These are phyloP conservation scores for Neofusicoccum sp. DNA, from an alignment of 2,329 filamentous ascomycete species.

Conservation along the genomic window DNA sequence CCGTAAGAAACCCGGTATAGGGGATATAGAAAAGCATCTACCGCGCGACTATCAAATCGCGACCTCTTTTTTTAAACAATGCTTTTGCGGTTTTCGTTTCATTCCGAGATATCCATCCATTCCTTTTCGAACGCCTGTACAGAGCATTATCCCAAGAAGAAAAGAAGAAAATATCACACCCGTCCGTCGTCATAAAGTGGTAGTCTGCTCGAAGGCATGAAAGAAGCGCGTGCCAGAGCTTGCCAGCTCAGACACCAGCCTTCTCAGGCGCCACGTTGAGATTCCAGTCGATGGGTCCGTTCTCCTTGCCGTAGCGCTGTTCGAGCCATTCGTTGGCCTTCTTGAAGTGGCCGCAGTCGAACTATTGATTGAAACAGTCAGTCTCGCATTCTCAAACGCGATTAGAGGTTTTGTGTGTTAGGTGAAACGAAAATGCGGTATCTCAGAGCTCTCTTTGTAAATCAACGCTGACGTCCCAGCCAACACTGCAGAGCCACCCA, in stretches of 20 bases:
- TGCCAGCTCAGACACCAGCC: constrained; percentile 32
- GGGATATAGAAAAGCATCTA: too few species aligned
- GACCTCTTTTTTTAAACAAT: too few species aligned
- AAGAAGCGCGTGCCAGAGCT: too few species aligned
- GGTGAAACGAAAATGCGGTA: not conserved
- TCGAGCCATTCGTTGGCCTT: constrained; percentile 83
- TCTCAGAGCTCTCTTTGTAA: constrained; percentile 17
- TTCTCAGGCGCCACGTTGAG: constrained; percentile 49
- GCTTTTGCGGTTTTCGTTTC: too few species aligned
- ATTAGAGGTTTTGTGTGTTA: constrained; percentile 34
- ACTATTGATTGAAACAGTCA: constrained; percentile 36
- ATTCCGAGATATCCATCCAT: too few species aligned
- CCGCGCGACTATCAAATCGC: too few species aligned
- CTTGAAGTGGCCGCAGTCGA: constrained; percentile 77
- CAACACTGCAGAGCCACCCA: constrained; percentile 9
- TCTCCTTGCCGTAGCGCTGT: constrained; percentile 68
- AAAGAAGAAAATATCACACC: too few species aligned
- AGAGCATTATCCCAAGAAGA: too few species aligned
- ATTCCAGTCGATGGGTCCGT: constrained; percentile 83
- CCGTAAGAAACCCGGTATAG: too few species aligned
- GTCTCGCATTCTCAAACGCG: not conserved
- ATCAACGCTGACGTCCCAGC: not conserved
- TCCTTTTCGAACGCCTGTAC: too few species aligned
- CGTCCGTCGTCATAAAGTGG: too few species aligned
- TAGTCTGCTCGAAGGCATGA: too few species aligned